Evolutionary conservation across 2,329 filamentous ascomycete genomes (phyloP).

Genomic region (Blumeriella jaapii): DNA sequence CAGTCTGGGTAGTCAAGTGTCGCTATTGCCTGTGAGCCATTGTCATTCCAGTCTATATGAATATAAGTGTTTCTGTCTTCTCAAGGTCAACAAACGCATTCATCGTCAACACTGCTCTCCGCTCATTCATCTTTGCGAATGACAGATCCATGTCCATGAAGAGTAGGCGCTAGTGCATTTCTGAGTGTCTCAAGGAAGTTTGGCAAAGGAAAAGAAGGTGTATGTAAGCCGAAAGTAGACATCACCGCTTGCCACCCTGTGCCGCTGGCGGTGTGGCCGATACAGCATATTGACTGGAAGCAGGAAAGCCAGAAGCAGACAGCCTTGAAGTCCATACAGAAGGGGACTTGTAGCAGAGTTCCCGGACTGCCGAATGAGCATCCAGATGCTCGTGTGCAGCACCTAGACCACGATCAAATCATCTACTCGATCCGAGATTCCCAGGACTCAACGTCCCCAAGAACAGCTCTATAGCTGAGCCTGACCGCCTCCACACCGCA

Average conservation of each 20-base stretch:
- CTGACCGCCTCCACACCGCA: constrained; percentile 9
- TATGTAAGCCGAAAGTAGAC: constrained; percentile 11
- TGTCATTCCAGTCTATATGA: neutral
- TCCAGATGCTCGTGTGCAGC: too few relatives aligned
- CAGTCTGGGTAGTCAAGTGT: neutral
- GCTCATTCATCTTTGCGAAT: neutral
- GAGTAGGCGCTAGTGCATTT: constrained; percentile 4
- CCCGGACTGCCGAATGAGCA: neutral
- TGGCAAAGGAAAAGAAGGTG: constrained; percentile 10
- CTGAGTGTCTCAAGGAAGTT: constrained; percentile 8
- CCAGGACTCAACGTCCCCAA: neutral
- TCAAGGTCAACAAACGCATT: too few relatives aligned
- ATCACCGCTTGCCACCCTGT: constrained; percentile 6
- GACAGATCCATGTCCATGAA: constrained; percentile 2
- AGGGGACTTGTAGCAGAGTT: neutral
- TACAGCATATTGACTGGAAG: constrained; percentile 10
- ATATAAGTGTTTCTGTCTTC: neutral
- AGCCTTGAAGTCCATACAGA: neutral
- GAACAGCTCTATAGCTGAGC: constrained; percentile 1
- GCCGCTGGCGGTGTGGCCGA: constrained; percentile 16
- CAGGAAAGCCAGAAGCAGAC: neutral
- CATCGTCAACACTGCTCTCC: too few relatives aligned
- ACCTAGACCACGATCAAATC: neutral
- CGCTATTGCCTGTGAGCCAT: neutral
- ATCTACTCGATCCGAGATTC: neutral